phyloP scores from a whole-genome alignment of 2,329 filamentous ascomycete species.

The Trichothecium roseum region DNA sequence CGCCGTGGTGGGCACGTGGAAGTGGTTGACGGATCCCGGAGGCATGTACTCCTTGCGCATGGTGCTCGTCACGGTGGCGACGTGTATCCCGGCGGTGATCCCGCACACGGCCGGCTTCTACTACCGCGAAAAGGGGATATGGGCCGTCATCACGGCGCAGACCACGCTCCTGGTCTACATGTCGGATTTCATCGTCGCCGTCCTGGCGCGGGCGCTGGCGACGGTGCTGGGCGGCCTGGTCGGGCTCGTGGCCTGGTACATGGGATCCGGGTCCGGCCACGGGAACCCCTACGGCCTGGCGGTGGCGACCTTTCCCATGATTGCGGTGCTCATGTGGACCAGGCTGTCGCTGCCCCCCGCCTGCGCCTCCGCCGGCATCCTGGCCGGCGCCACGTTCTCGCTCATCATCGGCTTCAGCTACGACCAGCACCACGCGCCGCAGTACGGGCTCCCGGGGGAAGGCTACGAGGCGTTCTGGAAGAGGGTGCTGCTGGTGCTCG shows the following conservation, averaged over 20 bases:
- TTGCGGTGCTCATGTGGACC: constrained; percentile 22
- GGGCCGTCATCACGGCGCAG: constrained; percentile 41
- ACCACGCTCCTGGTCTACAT: constrained; percentile 36
- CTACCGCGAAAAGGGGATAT: constrained; percentile 40
- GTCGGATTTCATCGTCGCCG: constrained; percentile 37
- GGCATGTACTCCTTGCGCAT: constrained; percentile 37
- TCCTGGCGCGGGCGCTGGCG: constrained; percentile 28
- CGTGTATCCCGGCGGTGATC: constrained; percentile 29
- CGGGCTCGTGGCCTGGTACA: constrained; percentile 39
- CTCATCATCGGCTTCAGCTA: constrained; percentile 37
- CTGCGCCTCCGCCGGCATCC: constrained; percentile 17
- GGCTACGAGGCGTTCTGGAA: constrained; percentile 40
- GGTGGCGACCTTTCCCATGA: constrained; percentile 29
- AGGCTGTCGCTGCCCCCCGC: constrained; percentile 21
- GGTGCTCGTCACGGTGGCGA: constrained; percentile 33
- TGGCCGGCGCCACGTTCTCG: constrained; percentile 25
- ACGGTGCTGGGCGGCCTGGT: constrained; percentile 35
- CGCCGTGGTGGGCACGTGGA: constrained; percentile 18
- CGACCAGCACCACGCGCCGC: constrained; percentile 27
- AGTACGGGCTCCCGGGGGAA: constrained; percentile 33
- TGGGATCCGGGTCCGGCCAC: constrained; percentile 33
- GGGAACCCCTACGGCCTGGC: constrained; percentile 40
- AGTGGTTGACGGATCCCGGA: constrained; percentile 30
- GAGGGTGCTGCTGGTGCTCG: constrained; percentile 29
- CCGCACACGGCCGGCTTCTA: constrained; percentile 35